Evolutionary conservation across 2,329 filamentous ascomycete species (phyloP).

Genomic region (Zelopaecilomyces penicillatus): DNA sequence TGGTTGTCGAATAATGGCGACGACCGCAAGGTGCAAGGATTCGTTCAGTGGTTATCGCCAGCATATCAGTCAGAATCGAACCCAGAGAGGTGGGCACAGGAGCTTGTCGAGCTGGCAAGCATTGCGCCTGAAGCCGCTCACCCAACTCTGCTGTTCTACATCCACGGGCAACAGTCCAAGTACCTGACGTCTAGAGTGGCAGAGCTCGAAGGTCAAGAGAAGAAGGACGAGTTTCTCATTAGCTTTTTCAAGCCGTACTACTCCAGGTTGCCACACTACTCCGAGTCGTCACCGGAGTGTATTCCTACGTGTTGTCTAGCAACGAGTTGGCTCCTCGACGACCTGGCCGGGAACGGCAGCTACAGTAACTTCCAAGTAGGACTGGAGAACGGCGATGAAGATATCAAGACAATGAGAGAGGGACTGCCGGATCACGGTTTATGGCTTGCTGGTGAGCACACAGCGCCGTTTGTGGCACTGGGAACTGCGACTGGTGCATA

Average conservation of each 20-base stretch:
- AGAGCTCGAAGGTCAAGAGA: conserved; percentile 31
- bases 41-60: conserved; percentile 69
- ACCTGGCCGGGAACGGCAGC: conserved; percentile 70
- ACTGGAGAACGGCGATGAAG: conserved; percentile 58
- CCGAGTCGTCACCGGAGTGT: conserved; percentile 44
- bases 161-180: conserved; percentile 53
- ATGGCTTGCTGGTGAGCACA: conserved; percentile 89
- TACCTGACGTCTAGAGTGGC: conserved; percentile 41
- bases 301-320: conserved; percentile 55
- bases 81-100: conserved; percentile 61
- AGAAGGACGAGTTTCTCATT: conserved; percentile 48
- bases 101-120: conserved; percentile 68
- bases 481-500: conserved; percentile 87
- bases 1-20: conserved; percentile 47
- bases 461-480: conserved; percentile 78
- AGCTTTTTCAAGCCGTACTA: conserved; percentile 71
- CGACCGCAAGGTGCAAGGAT: conserved; percentile 47
- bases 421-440: conserved; percentile 59
- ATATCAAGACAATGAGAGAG: conserved; percentile 57
- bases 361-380: conserved; percentile 83
- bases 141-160: conserved; percentile 81
- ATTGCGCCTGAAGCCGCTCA: conserved; percentile 53
- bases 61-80: conserved; percentile 56
- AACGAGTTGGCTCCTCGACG: conserved; percentile 71
- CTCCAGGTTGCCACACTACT: conserved; percentile 63